Conservation (phyloP, 306 rosid genomes). For the Inga leiocalycina region DNA sequence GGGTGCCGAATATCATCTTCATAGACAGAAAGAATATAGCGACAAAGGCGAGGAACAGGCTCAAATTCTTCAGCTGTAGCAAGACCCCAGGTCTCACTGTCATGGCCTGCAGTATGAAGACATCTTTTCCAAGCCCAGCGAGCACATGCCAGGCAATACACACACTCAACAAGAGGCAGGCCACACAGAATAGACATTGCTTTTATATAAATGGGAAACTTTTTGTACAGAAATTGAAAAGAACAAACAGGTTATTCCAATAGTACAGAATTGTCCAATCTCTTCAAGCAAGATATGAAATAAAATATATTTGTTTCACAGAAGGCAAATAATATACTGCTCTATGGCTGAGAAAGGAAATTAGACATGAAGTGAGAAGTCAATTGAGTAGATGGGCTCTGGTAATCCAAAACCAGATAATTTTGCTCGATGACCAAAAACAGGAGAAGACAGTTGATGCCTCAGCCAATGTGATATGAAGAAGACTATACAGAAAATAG, state of each 20-base stretch:
- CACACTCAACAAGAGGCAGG: constrained; percentile 88
- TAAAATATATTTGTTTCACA: background rate
- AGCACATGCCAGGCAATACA: constrained; percentile 83
- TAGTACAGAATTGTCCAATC: constrained; percentile 5
- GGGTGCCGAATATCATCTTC: constrained; percentile 83
- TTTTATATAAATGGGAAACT: constrained; percentile 5
- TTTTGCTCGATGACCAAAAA: background rate
- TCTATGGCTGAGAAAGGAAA: background rate
- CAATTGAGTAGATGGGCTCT: constrained; percentile 5
- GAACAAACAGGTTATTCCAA: background rate
- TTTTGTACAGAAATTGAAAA: constrained; percentile 5
- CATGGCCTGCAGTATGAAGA: constrained; percentile 94
- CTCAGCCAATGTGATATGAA: constrained; percentile 6
- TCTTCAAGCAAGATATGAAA: constrained; percentile 3
- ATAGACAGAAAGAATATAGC: constrained; percentile 83
- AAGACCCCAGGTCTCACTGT: constrained; percentile 91
- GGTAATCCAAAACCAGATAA: constrained; percentile 16
- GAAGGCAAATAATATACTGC: constrained; percentile 5
- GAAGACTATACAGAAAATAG: constrained; percentile 1
- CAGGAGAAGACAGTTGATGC: background rate
- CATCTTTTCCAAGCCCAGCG: constrained; percentile 98
- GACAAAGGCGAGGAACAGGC: constrained; percentile 89
- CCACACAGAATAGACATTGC: constrained; percentile 80
- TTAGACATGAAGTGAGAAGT: background rate
- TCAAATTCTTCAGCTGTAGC: constrained; percentile 78